A percentile compares a stretch with the other conserved stretches of the same genome.
Evolutionary conservation across 2,329 filamentous ascomycete species (phyloP).

Genomic region (Volutella citrinella): DNA sequence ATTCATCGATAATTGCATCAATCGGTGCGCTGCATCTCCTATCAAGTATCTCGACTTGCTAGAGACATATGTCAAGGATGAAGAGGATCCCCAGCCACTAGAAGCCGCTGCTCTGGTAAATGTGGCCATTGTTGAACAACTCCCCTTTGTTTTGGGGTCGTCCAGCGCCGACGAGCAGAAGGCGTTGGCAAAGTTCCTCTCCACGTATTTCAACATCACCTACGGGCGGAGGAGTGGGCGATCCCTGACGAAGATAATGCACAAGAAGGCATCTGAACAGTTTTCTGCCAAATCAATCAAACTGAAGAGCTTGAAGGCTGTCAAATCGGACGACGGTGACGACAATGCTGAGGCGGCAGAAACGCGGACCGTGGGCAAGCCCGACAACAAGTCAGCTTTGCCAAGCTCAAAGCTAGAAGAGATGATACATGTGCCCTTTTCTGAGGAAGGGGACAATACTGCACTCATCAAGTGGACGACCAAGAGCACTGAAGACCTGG

Average conservation of each 20-base stretch:
- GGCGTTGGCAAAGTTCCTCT: slow-evolving; percentile 56
- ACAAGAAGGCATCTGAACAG: slow-evolving; percentile 29
- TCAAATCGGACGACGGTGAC: slow-evolving; percentile 7
- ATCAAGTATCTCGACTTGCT: slow-evolving; percentile 80
- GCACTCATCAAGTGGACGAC: slow-evolving; percentile 64
- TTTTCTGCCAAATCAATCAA: slow-evolving; percentile 27
- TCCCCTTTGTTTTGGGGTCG: slow-evolving; percentile 62
- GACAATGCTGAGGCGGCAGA: slow-evolving; percentile 15
- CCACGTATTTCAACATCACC: slow-evolving; percentile 53
- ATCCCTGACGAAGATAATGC: slow-evolving; percentile 24
- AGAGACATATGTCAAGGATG: slow-evolving; percentile 40
- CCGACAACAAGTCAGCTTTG: slow-evolving; percentile 18
- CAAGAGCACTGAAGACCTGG: slow-evolving; percentile 73
- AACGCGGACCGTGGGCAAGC: background rate
- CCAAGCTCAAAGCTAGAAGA: slow-evolving; percentile 46
- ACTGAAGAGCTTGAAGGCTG: slow-evolving; percentile 18
- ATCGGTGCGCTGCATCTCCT: slow-evolving; percentile 69
- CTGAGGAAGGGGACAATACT: slow-evolving; percentile 47
- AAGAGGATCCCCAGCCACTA: slow-evolving; percentile 21
- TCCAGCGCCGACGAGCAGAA: slow-evolving; percentile 40
- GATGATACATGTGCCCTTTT: slow-evolving; percentile 48
- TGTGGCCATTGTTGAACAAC: slow-evolving; percentile 72
- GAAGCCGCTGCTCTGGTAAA: slow-evolving; percentile 58
- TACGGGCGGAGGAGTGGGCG: slow-evolving; percentile 47
- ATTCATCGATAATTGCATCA: slow-evolving; percentile 81